These are phyloP conservation scores for Decorospora gaudefroyi DNA, from an alignment of 2,329 filamentous ascomycete species.

Conservation along the genomic window DNA sequence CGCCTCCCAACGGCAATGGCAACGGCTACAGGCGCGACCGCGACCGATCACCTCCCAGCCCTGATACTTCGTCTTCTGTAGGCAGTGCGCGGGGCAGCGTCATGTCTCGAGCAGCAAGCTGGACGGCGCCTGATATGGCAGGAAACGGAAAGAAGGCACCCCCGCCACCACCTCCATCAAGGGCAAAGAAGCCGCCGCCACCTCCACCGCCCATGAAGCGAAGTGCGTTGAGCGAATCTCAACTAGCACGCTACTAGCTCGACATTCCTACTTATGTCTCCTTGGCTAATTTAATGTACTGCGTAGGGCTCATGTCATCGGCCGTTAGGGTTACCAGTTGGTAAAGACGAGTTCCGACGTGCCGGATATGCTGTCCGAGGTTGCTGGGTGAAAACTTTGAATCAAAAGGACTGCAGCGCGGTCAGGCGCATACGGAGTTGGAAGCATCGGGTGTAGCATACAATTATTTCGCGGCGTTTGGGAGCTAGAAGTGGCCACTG, in stretches of 20 bases:
- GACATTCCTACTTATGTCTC: constrained; percentile 4
- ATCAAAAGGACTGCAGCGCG: constrained; percentile 30
- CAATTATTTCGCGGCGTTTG: constrained; percentile 9
- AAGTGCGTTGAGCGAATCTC: constrained; percentile 53
- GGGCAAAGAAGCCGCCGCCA: constrained; percentile 68
- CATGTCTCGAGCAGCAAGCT: constrained; percentile 58
- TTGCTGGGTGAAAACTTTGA: constrained; percentile 4
- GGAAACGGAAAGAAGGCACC: constrained; percentile 55
- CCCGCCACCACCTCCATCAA: constrained; percentile 63
- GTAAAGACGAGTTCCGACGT: constrained; percentile 6
- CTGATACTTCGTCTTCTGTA: constrained; percentile 51
- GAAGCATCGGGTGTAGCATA: background rate
- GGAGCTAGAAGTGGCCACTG: no score
- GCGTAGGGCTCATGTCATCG: constrained; percentile 22
- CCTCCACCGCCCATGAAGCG: constrained; percentile 68
- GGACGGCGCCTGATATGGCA: constrained; percentile 45
- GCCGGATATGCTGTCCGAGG: background rate
- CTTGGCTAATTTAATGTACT: constrained; percentile 22
- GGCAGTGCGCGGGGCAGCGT: constrained; percentile 52
- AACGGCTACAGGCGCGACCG: constrained; percentile 46
- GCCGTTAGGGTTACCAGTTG: constrained; percentile 22
- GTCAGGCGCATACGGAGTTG: constrained; percentile 24
- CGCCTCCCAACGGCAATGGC: constrained; percentile 28
- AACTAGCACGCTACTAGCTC: constrained; percentile 44
- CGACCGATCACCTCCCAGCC: constrained; percentile 58